Conservation (phyloP, 768 basidiomycete genomes). For the Serpula lacrymans region DNA sequence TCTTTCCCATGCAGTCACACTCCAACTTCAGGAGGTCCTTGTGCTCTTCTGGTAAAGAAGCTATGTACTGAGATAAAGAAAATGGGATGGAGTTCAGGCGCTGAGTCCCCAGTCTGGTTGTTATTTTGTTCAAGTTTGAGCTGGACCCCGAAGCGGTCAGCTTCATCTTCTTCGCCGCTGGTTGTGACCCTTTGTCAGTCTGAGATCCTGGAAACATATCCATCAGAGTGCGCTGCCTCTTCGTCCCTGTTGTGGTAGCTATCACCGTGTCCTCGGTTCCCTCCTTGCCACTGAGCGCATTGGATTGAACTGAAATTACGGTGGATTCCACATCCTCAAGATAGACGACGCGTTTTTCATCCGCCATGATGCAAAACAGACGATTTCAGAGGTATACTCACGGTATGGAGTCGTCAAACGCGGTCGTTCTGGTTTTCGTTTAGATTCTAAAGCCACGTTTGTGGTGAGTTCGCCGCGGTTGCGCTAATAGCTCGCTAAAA, state of each 20-base stretch:
- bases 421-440: background rate
- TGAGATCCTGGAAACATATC: constrained; percentile 53
- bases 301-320: constrained; percentile 8
- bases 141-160: constrained; percentile 23
- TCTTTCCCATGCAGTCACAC: constrained; percentile 68
- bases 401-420: constrained; percentile 12
- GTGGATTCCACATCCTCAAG: constrained; percentile 42
- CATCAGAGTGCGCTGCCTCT: constrained; percentile 61
- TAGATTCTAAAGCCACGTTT: constrained; percentile 2
- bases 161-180: constrained; percentile 48
- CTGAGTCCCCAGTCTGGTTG: constrained; percentile 18
- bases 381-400: constrained; percentile 7
- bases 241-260: constrained; percentile 21
- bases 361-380: constrained; percentile 17
- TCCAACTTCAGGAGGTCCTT: constrained; percentile 61
- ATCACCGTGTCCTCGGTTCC: constrained; percentile 5
- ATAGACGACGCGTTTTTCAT: constrained; percentile 32
- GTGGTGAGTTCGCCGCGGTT: background rate
- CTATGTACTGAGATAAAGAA: constrained; percentile 50
- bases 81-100: constrained; percentile 68
- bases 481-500: no score
- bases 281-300: constrained; percentile 18
- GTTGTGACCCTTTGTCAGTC: constrained; percentile 18
- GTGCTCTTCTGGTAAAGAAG: constrained; percentile 55
- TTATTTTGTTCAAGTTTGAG: constrained; percentile 10